A percentile compares a stretch with the other conserved stretches of the same genome.
Conservation (phyloP, 306 rosid species). For the Quercus agrifolia region DNA sequence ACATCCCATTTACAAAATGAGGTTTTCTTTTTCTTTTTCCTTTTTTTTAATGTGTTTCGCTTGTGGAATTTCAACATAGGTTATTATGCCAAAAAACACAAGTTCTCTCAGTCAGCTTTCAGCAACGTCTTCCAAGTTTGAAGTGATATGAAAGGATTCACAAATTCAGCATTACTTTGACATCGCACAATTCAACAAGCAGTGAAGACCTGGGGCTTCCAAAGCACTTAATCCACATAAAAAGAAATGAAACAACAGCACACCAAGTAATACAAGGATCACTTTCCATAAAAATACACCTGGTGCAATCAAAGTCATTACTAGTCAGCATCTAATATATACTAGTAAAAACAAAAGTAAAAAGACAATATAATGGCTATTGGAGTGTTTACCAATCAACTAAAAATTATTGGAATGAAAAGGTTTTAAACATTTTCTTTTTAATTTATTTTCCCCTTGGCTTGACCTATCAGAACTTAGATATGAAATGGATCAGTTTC, state of each 20-base stretch:
- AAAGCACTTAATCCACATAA: constrained; percentile 21
- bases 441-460: background rate
- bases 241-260: constrained; percentile 8
- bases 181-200: constrained; percentile 1
- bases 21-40: no score
- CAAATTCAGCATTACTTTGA: constrained; percentile 1
- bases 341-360: background rate
- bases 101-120: background rate
- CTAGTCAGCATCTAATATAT: background rate
- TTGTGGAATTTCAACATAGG: background rate
- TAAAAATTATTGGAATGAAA: background rate
- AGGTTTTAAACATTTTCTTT: background rate
- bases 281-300: constrained; percentile 57
- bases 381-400: background rate
- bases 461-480: background rate
- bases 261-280: constrained; percentile 19
- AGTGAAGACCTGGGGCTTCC: constrained; percentile 1
- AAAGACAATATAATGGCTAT: background rate
- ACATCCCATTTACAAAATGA: background rate
- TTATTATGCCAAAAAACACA: no score
- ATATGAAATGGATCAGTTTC: background rate
- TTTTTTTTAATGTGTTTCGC: background rate
- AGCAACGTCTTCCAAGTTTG: background rate
- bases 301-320: constrained; percentile 32
- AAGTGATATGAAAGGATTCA: background rate